Conservation (phyloP, 345 rosid genomes). For the Eucalyptus camaldulensis region DNA sequence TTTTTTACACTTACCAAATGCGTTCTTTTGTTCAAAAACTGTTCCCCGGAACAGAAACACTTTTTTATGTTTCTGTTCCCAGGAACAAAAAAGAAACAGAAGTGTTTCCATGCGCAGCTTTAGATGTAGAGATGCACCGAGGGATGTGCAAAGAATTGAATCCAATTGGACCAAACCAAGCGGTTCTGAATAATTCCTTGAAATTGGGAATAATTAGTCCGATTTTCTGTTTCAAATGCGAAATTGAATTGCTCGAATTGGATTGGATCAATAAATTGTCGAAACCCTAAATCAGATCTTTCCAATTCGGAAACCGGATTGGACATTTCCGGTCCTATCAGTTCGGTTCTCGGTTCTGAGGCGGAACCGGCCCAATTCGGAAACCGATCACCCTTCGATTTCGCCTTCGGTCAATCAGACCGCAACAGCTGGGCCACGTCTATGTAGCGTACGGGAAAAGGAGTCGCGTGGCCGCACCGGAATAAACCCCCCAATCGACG, state of each 20-base stretch:
- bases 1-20: too few species aligned
- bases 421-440: neutral
- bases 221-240: rapidly evolving
- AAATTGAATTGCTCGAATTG: too few species aligned
- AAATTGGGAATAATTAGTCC: too few species aligned
- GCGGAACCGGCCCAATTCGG: neutral
- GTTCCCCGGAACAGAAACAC: too few species aligned
- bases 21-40: too few species aligned
- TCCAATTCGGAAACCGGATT: rapidly evolving
- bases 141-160: neutral
- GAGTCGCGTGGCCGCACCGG: neutral
- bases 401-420: rapidly evolving
- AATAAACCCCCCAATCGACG: neutral
- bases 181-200: rapidly evolving
- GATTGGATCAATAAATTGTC: too few species aligned
- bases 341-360: neutral
- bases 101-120: too few species aligned
- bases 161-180: neutral
- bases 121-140: too few species aligned
- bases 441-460: neutral
- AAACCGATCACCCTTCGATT: neutral
- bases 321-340: too few species aligned
- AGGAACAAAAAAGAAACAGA: too few species aligned
- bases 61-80: too few species aligned
- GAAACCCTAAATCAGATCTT: neutral